Evolutionary conservation across 208 protist genomes (phyloP).

Genomic region (Crithidia thermophila): DNA sequence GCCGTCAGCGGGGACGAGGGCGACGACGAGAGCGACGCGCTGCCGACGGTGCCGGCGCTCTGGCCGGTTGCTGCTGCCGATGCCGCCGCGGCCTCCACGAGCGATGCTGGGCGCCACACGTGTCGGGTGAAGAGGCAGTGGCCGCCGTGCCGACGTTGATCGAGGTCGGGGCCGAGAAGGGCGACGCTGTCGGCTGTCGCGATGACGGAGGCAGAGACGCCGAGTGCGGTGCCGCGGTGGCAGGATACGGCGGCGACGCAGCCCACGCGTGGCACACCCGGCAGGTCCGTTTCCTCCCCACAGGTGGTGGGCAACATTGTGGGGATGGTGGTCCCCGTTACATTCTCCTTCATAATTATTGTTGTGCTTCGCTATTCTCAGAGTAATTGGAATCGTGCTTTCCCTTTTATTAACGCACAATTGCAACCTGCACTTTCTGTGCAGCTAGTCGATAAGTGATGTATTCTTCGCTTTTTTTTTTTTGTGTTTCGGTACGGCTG

Average conservation of each 20-base stretch:
- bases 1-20: slow-evolving; percentile 7
- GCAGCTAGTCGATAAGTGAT: background rate
- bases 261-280: slow-evolving; percentile 63
- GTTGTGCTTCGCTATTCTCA: background rate
- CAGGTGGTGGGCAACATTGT: slow-evolving; percentile 51
- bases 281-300: slow-evolving; percentile 70
- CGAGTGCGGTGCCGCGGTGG: slow-evolving; percentile 11
- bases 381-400: no score
- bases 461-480: background rate
- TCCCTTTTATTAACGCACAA: no score
- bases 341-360: background rate
- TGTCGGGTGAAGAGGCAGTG: slow-evolving; percentile 47
- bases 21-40: background rate
- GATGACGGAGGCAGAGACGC: slow-evolving; percentile 58
- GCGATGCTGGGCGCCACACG: slow-evolving; percentile 45
- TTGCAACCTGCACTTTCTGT: no score
- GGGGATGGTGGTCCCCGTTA: background rate
- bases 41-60: background rate
- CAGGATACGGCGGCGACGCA: slow-evolving; percentile 66
- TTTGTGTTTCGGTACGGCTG: no score
- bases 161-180: slow-evolving; percentile 64
- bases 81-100: background rate
- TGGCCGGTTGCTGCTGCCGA: background rate
- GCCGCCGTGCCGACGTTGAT: slow-evolving; percentile 23
- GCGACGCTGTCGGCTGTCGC: slow-evolving; percentile 55